phyloP scores from a whole-genome alignment of 148 eudicot species.

The Rheum nobile region DNA sequence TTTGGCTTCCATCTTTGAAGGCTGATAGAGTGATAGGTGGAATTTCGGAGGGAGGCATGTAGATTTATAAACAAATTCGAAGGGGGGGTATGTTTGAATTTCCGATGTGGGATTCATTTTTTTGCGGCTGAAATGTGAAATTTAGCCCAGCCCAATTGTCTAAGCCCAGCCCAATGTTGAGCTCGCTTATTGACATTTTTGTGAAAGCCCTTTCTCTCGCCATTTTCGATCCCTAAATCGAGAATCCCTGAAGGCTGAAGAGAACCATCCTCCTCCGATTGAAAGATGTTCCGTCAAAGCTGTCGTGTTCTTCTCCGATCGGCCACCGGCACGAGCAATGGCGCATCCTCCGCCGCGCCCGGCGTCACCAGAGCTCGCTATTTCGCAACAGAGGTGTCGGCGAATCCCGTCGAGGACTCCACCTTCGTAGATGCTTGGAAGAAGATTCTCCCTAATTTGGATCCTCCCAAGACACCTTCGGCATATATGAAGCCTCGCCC shows the following conservation, averaged over 20 bases:
- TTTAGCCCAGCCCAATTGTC: no score
- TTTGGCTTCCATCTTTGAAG: neutral
- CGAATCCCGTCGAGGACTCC: neutral
- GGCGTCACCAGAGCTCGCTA: neutral
- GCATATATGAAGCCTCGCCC: slow-evolving; percentile 10
- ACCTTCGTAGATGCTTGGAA: slow-evolving; percentile 7
- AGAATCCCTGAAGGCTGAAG: neutral
- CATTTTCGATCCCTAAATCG: neutral
- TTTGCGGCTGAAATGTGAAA: no score
- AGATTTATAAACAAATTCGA: no score
- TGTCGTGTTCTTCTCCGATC: slow-evolving; percentile 5
- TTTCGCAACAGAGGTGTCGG: slow-evolving; percentile 2
- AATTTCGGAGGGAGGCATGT: neutral
- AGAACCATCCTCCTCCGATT: neutral
- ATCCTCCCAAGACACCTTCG: slow-evolving; percentile 9
- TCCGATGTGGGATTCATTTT: no score
- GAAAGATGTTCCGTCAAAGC: slow-evolving; percentile 9
- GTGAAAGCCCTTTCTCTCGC: neutral
- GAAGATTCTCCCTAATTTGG: slow-evolving; percentile 1
- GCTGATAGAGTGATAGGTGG: no score
- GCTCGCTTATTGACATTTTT: neutral
- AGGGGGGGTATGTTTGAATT: no score
- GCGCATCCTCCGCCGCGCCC: neutral
- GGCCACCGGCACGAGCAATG: neutral
- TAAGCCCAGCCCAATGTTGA: neutral